Evolutionary conservation across 768 basidiomycete genomes (phyloP).

Genomic region (Pholiota microspora): DNA sequence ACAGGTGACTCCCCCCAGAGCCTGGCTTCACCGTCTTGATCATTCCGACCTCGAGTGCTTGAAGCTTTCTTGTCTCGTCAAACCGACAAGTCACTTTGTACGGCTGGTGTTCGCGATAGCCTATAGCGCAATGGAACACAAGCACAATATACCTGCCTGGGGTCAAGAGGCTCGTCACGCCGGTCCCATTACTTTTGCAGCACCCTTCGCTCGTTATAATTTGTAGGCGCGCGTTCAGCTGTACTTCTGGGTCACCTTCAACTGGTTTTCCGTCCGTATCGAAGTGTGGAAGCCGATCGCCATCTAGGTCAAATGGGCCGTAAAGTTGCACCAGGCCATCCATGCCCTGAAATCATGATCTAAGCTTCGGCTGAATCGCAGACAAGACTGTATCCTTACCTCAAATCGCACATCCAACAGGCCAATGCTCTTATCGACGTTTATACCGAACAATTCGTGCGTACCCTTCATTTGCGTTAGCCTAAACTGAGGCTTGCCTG

Average conservation of each 20-base stretch:
- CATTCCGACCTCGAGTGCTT: slow-evolving; percentile 1
- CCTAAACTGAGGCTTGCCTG: slow-evolving; percentile 7
- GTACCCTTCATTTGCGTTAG: slow-evolving; percentile 13
- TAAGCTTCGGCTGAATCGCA: background rate
- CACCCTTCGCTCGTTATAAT: slow-evolving; percentile 11
- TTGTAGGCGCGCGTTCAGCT: slow-evolving; percentile 6
- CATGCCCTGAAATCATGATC: slow-evolving; percentile 4
- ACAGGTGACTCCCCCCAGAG: slow-evolving; percentile 3
- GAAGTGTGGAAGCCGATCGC: slow-evolving; percentile 10
- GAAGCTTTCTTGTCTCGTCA: slow-evolving; percentile 6
- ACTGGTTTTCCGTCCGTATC: no score
- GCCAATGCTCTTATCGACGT: background rate
- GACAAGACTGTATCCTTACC: background rate
- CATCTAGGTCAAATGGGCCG: slow-evolving; percentile 12
- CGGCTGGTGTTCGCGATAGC: background rate
- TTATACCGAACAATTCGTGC: slow-evolving; percentile 10
- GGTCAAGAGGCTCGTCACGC: slow-evolving; percentile 9
- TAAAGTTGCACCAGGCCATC: slow-evolving; percentile 12
- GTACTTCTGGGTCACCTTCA: slow-evolving; percentile 4
- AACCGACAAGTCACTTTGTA: slow-evolving; percentile 11
- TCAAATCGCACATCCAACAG: slow-evolving; percentile 7
- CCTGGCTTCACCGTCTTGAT: slow-evolving; percentile 3
- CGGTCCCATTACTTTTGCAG: slow-evolving; percentile 3
- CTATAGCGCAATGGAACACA: no score
- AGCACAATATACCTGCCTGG: slow-evolving; percentile 10